Evolutionary conservation across 148 eudicot species (phyloP), one percentile per base, ranked within the genome.

Genomic region (Spergularia marina): DNA sequence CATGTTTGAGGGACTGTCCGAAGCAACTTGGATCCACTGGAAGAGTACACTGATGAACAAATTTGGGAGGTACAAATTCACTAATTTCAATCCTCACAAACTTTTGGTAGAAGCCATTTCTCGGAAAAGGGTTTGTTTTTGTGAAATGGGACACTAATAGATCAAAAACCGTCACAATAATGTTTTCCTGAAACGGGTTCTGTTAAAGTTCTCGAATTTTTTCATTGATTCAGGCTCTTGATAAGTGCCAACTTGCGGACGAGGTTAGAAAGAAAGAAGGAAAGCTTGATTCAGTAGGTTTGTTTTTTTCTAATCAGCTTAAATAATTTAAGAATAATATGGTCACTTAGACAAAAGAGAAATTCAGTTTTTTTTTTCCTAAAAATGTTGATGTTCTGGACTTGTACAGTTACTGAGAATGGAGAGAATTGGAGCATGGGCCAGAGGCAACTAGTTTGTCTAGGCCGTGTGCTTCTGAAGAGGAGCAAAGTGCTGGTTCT

Each of bases 401-500:
- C n/a, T 30, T 15, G 2, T 30, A 30, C 61, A 77, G 79, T 77
- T 0, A 14, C 41, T 30, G 68, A 69, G 36, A 77, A 77, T 51
- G 79, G 79, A 61, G 74, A 68, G 20, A 77, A 77, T 11, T 77
- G 79, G 79, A 77, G 79, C 60, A 70, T 77, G 74, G 74, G 79
- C 0, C 79, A 77, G 55, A 59, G 79, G 58, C 79, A 77, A 10
- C 53, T 77, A 23, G 68, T 77, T 1, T 77, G 79, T 51, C 79
- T 77, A 14, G 79, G 79, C 18, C 79, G 79, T 34, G 68, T 77
- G 7, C 68, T 77, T 25, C 74, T 75, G 4, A 65, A 54, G 78
- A 75, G 13, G 54, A 65, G 78, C 53, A 75, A 55, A 52, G 64
- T 65, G 18, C 55, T 66, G 64, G 72, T 65, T 7, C 71, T 75